Evolutionary conservation across 305 asterid species (phyloP), one percentile per base, ranked within the genome.

Genomic region (Salvia sclarea): DNA sequence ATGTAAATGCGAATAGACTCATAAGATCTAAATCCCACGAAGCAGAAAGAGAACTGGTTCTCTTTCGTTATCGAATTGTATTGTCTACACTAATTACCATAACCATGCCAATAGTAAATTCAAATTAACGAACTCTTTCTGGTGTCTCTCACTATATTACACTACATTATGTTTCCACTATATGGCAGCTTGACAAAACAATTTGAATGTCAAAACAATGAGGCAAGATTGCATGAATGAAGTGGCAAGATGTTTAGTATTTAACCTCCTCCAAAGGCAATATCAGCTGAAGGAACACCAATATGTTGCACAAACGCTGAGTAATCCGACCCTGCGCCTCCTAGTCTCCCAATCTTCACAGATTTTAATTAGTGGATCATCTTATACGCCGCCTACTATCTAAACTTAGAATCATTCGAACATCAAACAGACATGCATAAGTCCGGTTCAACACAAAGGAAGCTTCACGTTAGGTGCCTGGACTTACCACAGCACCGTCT

Each of bases 271-370:
- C 94, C 96, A 56, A 79, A 87, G 71, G 82, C 35, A 28, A 92
- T 59, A 69, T 88, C 98, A 10, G 83, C 78, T 48, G 96, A 35
- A 62, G 96, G 95, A 75, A 86, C 50, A 47, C 96, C 98, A 49
- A 89, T 75, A 79, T 89, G 95, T 73, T 92, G 96, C 71, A 92
- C 89, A 71, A 89, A 92, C 41, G 96, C 84, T 35, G 89, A 68
- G 65, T 83, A 86, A 78, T 92, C 96, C 16, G 96, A 89, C 65
- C 94, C 94, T 58, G 82, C 83, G 21, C 94, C 96, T 71, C 96
- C 96, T 40, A 89, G 80, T 70, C 98, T 84, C 64, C 85, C 92
- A 67, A 92, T 66, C 96, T 89, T 76, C 69, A 64, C 21, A 45
- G 69, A 65, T 25, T 68, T 16, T 38, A 31, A 69, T 50, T 48